Conservation (phyloP, 345 rosid species). For the Chamaenerion angustifolium region DNA sequence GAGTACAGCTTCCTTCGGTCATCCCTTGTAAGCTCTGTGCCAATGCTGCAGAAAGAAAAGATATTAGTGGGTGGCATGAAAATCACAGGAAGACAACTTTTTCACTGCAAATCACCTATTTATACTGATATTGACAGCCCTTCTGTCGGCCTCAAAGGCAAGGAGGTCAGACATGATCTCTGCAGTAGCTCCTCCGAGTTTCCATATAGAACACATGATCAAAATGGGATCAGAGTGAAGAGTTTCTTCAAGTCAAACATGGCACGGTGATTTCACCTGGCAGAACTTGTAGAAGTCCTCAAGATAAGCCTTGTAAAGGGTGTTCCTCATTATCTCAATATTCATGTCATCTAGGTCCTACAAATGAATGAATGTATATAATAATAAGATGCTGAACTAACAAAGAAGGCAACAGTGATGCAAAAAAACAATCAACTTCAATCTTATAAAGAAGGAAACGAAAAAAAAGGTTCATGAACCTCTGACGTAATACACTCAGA, state of each 20-base stretch:
- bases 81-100: neutral
- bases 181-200: slow-evolving; percentile 96
- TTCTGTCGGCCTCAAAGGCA: slow-evolving; percentile 93
- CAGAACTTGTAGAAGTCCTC: slow-evolving; percentile 96
- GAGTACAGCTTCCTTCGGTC: slow-evolving; percentile 93
- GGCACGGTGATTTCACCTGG: slow-evolving; percentile 38
- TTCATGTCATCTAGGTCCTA: slow-evolving; percentile 99
- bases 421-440: neutral
- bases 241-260: neutral
- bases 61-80: neutral
- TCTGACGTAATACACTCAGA: slow-evolving; percentile 97
- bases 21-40: slow-evolving; percentile 97
- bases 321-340: slow-evolving; percentile 92
- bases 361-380: neutral
- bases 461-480: slow-evolving; percentile 22
- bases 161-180: slow-evolving; percentile 99
- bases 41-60: slow-evolving; percentile 45
- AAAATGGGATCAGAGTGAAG: neutral
- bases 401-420: neutral
- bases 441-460: neutral
- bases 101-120: slow-evolving; percentile 39
- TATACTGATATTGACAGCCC: slow-evolving; percentile 90
- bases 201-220: slow-evolving; percentile 20
- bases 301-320: slow-evolving; percentile 91
- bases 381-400: neutral